phyloP scores from a whole-genome alignment of 805 yeast species.

The Lachancea quebecensis region DNA sequence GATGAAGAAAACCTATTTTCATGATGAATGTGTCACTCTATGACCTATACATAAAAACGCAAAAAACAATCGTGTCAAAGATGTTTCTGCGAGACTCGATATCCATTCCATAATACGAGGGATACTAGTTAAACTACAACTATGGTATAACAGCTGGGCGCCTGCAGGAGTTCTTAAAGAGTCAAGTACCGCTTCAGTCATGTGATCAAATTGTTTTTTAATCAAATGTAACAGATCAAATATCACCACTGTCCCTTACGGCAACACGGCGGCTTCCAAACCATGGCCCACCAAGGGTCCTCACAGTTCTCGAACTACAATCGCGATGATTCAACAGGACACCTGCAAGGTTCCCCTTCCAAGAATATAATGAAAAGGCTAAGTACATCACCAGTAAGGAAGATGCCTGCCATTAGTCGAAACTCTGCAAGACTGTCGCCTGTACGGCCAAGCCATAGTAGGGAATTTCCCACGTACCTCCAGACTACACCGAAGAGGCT shows the following conservation, averaged over 20 bases:
- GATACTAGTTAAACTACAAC: no score
- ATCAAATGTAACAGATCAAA: no score
- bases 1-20: slow-evolving; percentile 26
- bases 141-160: no score
- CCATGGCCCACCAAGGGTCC: neutral
- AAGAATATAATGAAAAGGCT: slow-evolving; percentile 21
- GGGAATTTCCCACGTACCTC: slow-evolving; percentile 9
- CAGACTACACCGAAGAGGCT: slow-evolving; percentile 30
- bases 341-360: slow-evolving; percentile 3
- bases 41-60: no score
- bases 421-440: slow-evolving; percentile 14
- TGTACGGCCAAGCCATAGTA: slow-evolving; percentile 2
- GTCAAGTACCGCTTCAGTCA: no score
- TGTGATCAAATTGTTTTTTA: no score
- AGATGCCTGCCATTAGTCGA: slow-evolving; percentile 1
- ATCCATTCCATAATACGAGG: no score
- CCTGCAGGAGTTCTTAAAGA: no score
- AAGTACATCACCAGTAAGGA: slow-evolving; percentile 23
- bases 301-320: neutral
- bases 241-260: no score
- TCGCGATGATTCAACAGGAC: neutral
- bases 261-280: neutral
- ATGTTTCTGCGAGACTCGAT: no score
- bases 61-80: no score
- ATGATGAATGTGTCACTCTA: neutral